Evolutionary conservation across 352 stramenopile genomes (phyloP).

Genomic region (Pythium apleroticum): DNA sequence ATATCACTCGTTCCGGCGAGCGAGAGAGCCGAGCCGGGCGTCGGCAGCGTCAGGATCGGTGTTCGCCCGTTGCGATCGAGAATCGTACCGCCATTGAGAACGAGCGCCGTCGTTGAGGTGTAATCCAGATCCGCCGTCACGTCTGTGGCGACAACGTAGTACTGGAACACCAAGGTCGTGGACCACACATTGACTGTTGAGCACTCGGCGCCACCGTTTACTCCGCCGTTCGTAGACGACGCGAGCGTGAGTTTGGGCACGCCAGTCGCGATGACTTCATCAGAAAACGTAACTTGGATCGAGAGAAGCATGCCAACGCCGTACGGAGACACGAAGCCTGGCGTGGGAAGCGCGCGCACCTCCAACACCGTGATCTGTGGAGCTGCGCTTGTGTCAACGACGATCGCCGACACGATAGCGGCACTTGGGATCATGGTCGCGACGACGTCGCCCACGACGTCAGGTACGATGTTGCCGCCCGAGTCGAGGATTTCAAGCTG

Average conservation of each 20-base stretch:
- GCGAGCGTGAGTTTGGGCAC: slow-evolving; percentile 53
- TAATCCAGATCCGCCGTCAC: slow-evolving; percentile 60
- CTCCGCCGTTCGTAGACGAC: slow-evolving; percentile 35
- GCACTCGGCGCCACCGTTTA: slow-evolving; percentile 56
- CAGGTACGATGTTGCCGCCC: slow-evolving; percentile 63
- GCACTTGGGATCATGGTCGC: slow-evolving; percentile 65
- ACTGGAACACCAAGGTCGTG: slow-evolving; percentile 60
- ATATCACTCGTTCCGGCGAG: slow-evolving; percentile 52
- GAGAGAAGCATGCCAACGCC: slow-evolving; percentile 60
- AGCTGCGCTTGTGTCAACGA: slow-evolving; percentile 59
- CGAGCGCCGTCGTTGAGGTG: slow-evolving; percentile 49
- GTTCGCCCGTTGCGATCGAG: slow-evolving; percentile 65
- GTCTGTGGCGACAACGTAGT: slow-evolving; percentile 61
- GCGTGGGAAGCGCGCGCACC: slow-evolving; percentile 42
- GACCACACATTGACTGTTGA: slow-evolving; percentile 59
- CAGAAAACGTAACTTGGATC: slow-evolving; percentile 75
- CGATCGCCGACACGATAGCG: slow-evolving; percentile 52
- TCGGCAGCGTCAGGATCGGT: slow-evolving; percentile 55
- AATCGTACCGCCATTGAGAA: slow-evolving; percentile 54
- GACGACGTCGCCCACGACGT: slow-evolving; percentile 46
- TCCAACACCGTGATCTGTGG: slow-evolving; percentile 45
- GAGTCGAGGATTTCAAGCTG: slow-evolving; percentile 61
- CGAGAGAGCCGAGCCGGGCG: slow-evolving; percentile 38
- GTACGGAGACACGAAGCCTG: slow-evolving; percentile 50
- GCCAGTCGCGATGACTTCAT: slow-evolving; percentile 66